These are phyloP conservation scores for Oryza nivara DNA, from an alignment of 176 grass and related monocot species.

Conservation along the genomic window DNA sequence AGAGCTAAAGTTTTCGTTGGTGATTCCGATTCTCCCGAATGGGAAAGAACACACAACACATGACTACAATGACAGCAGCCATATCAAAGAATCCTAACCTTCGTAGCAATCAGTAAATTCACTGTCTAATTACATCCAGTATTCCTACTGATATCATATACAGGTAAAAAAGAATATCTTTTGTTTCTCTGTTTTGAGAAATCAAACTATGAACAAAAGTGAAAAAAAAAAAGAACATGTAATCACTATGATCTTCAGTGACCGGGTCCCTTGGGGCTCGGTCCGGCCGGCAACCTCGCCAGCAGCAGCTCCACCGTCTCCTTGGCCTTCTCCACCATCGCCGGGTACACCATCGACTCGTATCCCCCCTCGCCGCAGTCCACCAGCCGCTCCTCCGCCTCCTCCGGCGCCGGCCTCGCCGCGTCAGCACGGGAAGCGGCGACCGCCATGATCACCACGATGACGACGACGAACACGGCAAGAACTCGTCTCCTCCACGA, in stretches of 20 bases:
- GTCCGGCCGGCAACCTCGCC: conserved; percentile 63
- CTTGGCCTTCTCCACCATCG: conserved; percentile 28
- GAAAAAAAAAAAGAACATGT: background rate
- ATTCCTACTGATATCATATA: background rate
- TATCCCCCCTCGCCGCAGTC: background rate
- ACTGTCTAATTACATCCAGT: background rate
- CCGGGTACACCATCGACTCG: conserved; percentile 6
- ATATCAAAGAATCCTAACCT: background rate
- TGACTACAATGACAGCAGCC: background rate
- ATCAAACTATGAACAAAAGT: background rate
- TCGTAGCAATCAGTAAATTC: background rate
- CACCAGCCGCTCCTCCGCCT: background rate
- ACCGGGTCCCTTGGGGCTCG: conserved; percentile 67
- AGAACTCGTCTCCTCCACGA: background rate
- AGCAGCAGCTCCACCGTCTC: conserved; percentile 45
- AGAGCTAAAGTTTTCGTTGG: background rate
- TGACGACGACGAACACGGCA: background rate
- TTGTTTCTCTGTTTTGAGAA: background rate
- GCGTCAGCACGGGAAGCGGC: background rate
- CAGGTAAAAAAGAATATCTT: background rate
- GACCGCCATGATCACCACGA: background rate
- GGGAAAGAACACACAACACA: background rate
- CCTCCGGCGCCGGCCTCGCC: conserved; percentile 42
- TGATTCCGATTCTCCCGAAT: background rate
- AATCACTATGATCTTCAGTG: conserved; percentile 27